phyloP scores from a whole-genome alignment of 345 rosid species.

The Odontarrhena argentea region DNA sequence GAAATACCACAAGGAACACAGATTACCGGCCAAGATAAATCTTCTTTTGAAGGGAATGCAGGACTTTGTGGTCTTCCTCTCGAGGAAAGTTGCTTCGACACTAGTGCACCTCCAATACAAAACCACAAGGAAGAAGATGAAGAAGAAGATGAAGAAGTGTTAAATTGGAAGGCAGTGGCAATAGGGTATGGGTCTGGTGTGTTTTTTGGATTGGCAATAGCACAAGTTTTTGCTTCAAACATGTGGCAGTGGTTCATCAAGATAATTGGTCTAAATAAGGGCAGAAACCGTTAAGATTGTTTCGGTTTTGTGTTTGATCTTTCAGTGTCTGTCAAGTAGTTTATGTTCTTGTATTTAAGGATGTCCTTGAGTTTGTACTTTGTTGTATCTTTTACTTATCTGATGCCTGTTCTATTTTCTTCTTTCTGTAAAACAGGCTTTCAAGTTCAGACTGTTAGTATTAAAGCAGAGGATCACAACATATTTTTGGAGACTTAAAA shows the following conservation, averaged over 20 bases:
- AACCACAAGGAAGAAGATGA: background rate
- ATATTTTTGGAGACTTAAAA: too few species aligned
- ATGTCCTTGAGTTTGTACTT: too few species aligned
- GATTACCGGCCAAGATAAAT: background rate
- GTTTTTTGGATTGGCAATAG: conserved; percentile 17
- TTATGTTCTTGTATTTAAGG: too few species aligned
- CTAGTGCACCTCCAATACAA: background rate
- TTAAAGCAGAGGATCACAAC: too few species aligned
- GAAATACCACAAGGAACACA: too few species aligned
- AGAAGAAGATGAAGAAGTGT: background rate
- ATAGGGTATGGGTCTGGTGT: conserved; percentile 24
- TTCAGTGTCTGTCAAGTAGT: too few species aligned
- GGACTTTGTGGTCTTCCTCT: background rate
- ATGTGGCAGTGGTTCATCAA: conserved; percentile 11
- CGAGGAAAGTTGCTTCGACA: background rate
- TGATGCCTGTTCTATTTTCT: too few species aligned
- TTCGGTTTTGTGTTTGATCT: background rate
- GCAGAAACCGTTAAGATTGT: background rate
- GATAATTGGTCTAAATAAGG: background rate
- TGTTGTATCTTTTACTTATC: too few species aligned
- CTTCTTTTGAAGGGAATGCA: background rate
- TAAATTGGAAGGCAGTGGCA: conserved; percentile 13
- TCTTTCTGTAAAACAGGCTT: too few species aligned
- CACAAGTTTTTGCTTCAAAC: conserved; percentile 25
- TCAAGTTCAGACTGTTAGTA: too few species aligned